Percentiles rank a stretch among this genome's conserved stretches.
Conservation (phyloP, 1,284 basidiomycete genomes). For the Irpex rosettiformis region DNA sequence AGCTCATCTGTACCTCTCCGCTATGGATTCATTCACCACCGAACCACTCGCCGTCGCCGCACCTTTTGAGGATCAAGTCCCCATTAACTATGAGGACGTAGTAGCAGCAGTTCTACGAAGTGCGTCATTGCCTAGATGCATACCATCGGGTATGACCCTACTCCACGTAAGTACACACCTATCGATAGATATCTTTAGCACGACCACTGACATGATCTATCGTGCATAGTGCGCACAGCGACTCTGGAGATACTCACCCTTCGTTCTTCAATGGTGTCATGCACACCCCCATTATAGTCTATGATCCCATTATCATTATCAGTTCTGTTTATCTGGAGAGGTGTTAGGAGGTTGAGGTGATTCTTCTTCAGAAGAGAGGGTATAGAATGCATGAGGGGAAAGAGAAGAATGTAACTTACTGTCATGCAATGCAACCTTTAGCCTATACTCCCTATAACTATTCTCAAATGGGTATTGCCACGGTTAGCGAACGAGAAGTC, state of each 20-base stretch:
- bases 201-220: too few relatives aligned
- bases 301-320: not conserved
- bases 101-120: not conserved
- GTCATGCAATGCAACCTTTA: not conserved
- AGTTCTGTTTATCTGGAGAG: not conserved
- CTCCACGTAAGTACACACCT: too few relatives aligned
- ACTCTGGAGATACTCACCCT: too few relatives aligned
- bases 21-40: not conserved
- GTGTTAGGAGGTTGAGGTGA: not conserved
- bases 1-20: not conserved
- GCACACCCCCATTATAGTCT: too few relatives aligned
- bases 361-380: too few relatives aligned
- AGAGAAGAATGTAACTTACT: not conserved
- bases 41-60: not conserved
- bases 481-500: too few relatives aligned
- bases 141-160: too few relatives aligned
- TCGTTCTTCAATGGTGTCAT: too few relatives aligned
- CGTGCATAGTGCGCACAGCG: too few relatives aligned
- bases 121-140: not conserved
- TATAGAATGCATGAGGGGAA: too few relatives aligned
- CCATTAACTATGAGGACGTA: not conserved
- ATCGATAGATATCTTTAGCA: too few relatives aligned
- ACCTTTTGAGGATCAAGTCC: not conserved
- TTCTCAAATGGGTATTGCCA: too few relatives aligned
- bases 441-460: not conserved